These are phyloP conservation scores for Domatiomyces catenatus DNA, from an alignment of 2,329 filamentous ascomycete genomes.

Conservation along the genomic window DNA sequence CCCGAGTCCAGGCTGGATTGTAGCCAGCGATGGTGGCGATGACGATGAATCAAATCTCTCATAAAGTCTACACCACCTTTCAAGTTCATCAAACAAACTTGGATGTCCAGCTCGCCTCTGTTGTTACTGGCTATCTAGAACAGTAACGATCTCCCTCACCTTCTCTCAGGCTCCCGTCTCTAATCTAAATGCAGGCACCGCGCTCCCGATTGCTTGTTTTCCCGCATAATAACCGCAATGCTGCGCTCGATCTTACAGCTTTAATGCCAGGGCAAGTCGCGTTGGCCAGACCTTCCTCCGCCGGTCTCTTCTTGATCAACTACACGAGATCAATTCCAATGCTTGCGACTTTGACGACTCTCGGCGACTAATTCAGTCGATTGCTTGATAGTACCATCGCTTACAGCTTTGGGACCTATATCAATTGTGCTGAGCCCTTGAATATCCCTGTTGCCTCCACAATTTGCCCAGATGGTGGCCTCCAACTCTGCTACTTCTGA, in stretches of 20 bases:
- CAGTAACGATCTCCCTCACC: constrained; percentile 12
- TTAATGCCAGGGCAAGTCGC: constrained; percentile 34
- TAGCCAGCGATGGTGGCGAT: constrained; percentile 25
- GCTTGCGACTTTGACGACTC: constrained; percentile 36
- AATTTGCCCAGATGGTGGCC: too few relatives aligned
- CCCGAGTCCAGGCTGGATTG: constrained; percentile 26
- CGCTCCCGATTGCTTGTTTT: constrained; percentile 25
- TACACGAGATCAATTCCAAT: constrained; percentile 37
- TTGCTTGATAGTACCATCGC: too few relatives aligned
- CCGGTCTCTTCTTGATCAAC: constrained; percentile 38
- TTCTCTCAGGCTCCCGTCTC: not conserved
- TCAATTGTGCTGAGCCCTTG: too few relatives aligned
- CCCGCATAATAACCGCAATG: constrained; percentile 20
- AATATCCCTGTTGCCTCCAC: too few relatives aligned
- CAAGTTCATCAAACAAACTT: constrained; percentile 29
- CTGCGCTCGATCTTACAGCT: constrained; percentile 19
- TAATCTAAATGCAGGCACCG: constrained; percentile 9
- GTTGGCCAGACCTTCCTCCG: constrained; percentile 53
- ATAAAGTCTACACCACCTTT: constrained; percentile 29
- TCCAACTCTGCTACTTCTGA: too few relatives aligned
- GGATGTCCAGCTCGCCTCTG: constrained; percentile 26
- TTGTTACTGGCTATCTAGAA: constrained; percentile 35
- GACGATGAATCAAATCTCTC: constrained; percentile 19
- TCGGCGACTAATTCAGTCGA: constrained; percentile 37
- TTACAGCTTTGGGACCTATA: too few relatives aligned